Evolutionary conservation across 2,329 filamentous ascomycete genomes (phyloP).

Genomic region (Dothideomycetes sp.): DNA sequence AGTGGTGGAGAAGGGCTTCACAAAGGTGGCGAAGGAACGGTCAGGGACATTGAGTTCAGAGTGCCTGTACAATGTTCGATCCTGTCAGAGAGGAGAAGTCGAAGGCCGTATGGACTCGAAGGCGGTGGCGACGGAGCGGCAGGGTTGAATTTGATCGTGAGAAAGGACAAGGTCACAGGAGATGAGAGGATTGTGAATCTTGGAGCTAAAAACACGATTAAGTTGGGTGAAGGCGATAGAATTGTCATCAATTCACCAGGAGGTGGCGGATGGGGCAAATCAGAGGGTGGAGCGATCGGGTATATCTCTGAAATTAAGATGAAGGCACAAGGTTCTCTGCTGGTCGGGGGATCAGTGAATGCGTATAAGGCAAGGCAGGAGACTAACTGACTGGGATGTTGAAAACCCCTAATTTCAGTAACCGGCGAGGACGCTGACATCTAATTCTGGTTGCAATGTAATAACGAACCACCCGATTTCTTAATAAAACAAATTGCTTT

Average conservation of each 20-base stretch:
- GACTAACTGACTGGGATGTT: background rate
- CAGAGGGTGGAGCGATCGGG: background rate
- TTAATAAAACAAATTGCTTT: background rate
- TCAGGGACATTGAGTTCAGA: conserved; percentile 67
- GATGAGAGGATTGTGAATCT: conserved; percentile 10
- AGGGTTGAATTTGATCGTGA: conserved; percentile 74
- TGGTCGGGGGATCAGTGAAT: conserved; percentile 8
- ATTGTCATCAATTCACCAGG: conserved; percentile 12
- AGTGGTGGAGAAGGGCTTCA: conserved; percentile 55
- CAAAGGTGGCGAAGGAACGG: conserved; percentile 58
- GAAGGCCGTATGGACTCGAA: conserved; percentile 66
- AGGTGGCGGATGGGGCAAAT: conserved; percentile 8
- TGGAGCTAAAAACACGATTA: conserved; percentile 9
- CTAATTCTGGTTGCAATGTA: too few species aligned
- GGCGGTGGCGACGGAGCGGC: conserved; percentile 67
- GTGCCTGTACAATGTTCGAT: conserved; percentile 68
- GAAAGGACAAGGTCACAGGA: conserved; percentile 13
- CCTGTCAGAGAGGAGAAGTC: conserved; percentile 61
- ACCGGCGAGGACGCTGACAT: too few species aligned
- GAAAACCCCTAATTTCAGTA: too few species aligned
- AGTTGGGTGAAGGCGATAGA: conserved; percentile 7
- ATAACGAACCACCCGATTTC: background rate
- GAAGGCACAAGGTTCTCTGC: background rate
- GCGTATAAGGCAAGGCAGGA: conserved; percentile 10
- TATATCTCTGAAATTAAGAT: background rate